Conservation (phyloP, 352 stramenopile genomes). For the Globisporangium irregulare region DNA sequence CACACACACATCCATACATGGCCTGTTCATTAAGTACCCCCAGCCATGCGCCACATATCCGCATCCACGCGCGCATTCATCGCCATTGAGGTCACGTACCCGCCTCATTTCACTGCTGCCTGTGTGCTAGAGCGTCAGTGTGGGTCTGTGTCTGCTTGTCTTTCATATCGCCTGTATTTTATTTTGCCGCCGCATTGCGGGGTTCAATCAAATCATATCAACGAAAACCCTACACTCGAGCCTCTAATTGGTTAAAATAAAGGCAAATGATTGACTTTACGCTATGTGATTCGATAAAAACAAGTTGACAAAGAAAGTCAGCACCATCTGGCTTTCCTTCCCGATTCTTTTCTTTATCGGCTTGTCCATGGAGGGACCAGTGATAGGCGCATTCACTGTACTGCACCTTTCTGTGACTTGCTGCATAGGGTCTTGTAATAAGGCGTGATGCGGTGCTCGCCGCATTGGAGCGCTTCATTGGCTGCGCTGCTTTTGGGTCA, state of each 20-base stretch:
- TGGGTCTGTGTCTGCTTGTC: constrained; percentile 3
- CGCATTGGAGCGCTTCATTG: constrained; percentile 9
- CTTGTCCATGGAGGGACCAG: not conserved
- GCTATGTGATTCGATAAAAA: not conserved
- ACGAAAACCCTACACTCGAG: not conserved
- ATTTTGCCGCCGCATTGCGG: not conserved
- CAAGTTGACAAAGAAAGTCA: not conserved
- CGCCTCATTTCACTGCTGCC: constrained; percentile 6
- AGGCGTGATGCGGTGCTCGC: not conserved
- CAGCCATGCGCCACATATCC: not conserved
- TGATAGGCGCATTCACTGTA: not conserved
- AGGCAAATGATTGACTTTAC: too few relatives aligned
- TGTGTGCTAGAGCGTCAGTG: constrained; percentile 10
- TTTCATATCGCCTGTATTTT: not conserved
- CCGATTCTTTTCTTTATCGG: not conserved
- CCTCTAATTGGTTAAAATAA: not conserved
- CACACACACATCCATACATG: not conserved
- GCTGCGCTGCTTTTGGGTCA: constrained; percentile 13
- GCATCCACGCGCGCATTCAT: not conserved
- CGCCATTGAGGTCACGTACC: not conserved
- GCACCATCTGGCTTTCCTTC: constrained; percentile 5
- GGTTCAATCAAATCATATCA: constrained; percentile 8
- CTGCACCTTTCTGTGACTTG: not conserved
- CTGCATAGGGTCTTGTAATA: not conserved
- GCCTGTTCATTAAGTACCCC: not conserved